Evolutionary conservation across 495 filamentous ascomycete species (phyloP).

Genomic region (Platismatia glauca): DNA sequence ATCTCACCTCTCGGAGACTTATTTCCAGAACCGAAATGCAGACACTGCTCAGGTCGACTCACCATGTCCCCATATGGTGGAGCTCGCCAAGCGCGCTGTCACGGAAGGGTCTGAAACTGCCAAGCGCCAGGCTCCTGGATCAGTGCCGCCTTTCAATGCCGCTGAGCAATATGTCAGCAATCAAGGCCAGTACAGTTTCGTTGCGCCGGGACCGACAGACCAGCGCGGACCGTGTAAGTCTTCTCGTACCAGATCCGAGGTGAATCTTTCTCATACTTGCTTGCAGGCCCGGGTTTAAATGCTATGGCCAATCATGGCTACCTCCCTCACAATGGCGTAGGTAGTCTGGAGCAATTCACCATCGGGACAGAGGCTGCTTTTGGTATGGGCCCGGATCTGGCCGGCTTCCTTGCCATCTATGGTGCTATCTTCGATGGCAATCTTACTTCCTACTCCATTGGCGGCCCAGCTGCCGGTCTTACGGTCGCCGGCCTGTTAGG

Average conservation of each 20-base stretch:
- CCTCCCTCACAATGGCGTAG: constrained; percentile 42
- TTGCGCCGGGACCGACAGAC: constrained; percentile 25
- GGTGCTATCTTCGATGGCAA: constrained; percentile 21
- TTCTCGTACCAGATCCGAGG: background rate
- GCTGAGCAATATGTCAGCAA: constrained; percentile 27
- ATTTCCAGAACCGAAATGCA: constrained; percentile 6
- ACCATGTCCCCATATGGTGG: constrained; percentile 12
- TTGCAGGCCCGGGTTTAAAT: constrained; percentile 43
- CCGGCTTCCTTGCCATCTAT: constrained; percentile 23
- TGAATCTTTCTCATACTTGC: background rate
- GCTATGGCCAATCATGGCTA: constrained; percentile 50
- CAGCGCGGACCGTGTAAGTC: constrained; percentile 27
- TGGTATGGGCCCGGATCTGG: constrained; percentile 21
- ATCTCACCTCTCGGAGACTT: constrained; percentile 8
- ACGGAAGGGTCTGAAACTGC: background rate
- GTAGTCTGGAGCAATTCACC: constrained; percentile 21
- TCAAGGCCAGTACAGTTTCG: constrained; percentile 23
- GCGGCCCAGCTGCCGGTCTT: constrained; percentile 15
- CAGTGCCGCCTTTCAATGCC: constrained; percentile 29
- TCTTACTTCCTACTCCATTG: constrained; percentile 21
- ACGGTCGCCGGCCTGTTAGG: constrained; percentile 16
- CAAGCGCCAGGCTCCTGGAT: constrained; percentile 22
- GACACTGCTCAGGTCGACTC: constrained; percentile 6
- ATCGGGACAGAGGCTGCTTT: constrained; percentile 14
- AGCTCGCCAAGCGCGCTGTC: constrained; percentile 14